Conservation (phyloP, 2,329 filamentous ascomycete genomes). For the Nigrospora oryzae region DNA sequence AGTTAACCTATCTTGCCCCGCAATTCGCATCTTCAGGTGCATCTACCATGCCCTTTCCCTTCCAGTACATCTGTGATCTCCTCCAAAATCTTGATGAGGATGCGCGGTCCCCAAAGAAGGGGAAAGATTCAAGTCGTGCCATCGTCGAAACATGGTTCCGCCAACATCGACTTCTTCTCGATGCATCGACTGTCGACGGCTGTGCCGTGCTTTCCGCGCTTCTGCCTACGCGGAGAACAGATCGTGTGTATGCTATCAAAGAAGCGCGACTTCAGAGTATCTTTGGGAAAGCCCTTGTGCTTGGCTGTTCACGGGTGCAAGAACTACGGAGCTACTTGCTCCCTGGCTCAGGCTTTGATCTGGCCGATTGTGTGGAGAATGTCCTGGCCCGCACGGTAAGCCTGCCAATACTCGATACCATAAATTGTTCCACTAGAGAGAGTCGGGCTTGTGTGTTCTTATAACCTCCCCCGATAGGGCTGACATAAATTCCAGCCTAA, state of each 20-base stretch:
- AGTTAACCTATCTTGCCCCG: too few species aligned
- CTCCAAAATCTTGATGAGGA: constrained; percentile 56
- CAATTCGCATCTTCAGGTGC: too few species aligned
- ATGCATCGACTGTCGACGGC: constrained; percentile 45
- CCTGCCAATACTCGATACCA: constrained; percentile 1
- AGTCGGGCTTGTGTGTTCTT: not conserved
- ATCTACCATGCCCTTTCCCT: constrained; percentile 46
- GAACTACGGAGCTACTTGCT: constrained; percentile 56
- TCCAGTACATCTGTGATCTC: constrained; percentile 65
- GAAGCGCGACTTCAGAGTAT: constrained; percentile 52
- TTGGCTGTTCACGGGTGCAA: constrained; percentile 52
- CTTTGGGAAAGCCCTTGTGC: constrained; percentile 56
- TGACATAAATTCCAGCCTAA: constrained; percentile 36
- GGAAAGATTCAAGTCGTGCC: constrained; percentile 17
- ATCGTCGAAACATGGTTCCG: constrained; percentile 61
- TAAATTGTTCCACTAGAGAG: too few species aligned
- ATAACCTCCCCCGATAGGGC: not conserved
- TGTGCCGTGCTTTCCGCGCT: constrained; percentile 66
- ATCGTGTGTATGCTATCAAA: constrained; percentile 70
- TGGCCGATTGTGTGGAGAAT: constrained; percentile 62
- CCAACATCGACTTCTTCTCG: constrained; percentile 48
- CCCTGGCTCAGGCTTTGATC: constrained; percentile 51
- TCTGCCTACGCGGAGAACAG: constrained; percentile 66
- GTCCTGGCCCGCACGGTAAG: constrained; percentile 53
- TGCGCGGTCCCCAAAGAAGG: constrained; percentile 20